phyloP scores from a whole-genome alignment of 257 asterid genomes.

The Solanum rostratum region DNA sequence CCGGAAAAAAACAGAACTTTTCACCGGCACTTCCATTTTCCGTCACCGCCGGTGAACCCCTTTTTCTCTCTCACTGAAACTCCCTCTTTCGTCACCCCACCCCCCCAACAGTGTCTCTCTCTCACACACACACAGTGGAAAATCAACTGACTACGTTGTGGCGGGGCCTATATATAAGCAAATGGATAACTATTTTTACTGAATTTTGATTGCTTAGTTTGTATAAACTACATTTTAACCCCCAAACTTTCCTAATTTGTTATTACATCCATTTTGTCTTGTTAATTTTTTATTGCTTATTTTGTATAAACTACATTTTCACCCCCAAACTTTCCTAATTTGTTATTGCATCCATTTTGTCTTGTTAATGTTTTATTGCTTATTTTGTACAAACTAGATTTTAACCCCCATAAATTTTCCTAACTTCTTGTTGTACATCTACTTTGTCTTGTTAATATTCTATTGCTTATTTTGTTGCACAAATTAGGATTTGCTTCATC shows the following conservation, averaged over 20 bases:
- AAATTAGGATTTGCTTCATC: too few species aligned
- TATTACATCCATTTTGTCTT: not conserved
- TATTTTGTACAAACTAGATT: not conserved
- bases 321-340: not conserved
- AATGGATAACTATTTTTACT: not conserved
- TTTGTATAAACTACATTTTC: not conserved
- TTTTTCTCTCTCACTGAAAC: slow-evolving; percentile 3
- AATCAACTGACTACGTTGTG: not conserved
- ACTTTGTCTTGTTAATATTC: not conserved
- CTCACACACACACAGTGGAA: not conserved
- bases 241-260: not conserved
- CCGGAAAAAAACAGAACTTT: not conserved
- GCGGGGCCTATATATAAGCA: slow-evolving; percentile 5
- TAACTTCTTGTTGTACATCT: not conserved
- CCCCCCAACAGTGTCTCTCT: not conserved
- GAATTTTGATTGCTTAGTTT: not conserved
- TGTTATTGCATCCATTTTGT: not conserved
- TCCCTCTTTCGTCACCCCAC: slow-evolving; percentile 6
- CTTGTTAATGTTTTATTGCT: not conserved
- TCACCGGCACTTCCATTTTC: slow-evolving; percentile 6
- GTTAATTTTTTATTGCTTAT: too few species aligned
- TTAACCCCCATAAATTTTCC: not conserved
- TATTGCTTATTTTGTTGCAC: not conserved
- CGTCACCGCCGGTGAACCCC: not conserved
- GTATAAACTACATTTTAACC: not conserved